Conservation (phyloP, 768 basidiomycete species). For the Mrakia frigida region DNA sequence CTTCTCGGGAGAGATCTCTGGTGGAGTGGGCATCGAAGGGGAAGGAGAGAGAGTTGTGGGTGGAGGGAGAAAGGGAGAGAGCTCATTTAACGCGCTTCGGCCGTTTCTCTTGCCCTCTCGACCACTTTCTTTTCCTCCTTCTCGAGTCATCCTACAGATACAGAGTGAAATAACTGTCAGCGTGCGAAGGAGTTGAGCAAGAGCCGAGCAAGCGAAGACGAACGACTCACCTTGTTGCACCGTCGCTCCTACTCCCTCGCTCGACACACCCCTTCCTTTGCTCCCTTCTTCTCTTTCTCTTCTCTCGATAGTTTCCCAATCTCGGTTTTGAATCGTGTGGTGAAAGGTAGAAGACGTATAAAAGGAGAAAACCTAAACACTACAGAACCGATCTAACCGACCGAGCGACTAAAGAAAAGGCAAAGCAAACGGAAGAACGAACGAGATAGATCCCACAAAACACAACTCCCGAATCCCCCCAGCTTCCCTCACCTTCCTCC, state of each 20-base stretch:
- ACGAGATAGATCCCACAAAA: neutral
- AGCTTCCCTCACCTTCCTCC: constrained; percentile 16
- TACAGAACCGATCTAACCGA: neutral
- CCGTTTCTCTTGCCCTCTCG: neutral
- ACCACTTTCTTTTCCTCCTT: neutral
- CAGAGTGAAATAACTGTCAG: no score
- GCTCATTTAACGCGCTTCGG: neutral
- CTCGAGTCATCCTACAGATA: no score
- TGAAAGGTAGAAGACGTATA: constrained; percentile 17
- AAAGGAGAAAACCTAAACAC: neutral
- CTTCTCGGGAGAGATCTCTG: neutral
- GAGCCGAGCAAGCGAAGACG: neutral
- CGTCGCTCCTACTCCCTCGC: neutral
- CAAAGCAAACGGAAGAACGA: neutral
- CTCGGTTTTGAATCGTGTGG: neutral
- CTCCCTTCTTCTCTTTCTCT: neutral
- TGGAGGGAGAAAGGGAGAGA: neutral
- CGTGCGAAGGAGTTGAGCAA: no score
- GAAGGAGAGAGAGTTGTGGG: neutral
- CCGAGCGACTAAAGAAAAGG: neutral
- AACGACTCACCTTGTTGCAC: neutral
- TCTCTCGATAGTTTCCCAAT: neutral
- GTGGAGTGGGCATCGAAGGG: neutral
- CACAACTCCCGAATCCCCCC: constrained; percentile 6
- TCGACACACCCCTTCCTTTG: neutral